Base-by-base conservation (phyloP, 495 filamentous ascomycete species). In the Darksidea phi region DNA sequence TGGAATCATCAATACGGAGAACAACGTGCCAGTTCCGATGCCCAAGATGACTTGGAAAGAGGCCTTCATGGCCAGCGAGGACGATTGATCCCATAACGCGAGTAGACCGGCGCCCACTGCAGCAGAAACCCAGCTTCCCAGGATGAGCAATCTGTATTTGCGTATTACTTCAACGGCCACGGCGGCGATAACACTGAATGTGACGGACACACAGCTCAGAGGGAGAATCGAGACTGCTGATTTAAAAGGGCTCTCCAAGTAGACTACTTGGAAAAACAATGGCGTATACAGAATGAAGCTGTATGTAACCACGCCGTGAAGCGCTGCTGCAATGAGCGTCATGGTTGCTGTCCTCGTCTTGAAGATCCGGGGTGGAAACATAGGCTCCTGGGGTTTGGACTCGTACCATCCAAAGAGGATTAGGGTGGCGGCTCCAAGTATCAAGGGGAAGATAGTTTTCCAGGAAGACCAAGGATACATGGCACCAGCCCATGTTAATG, bases 401-500 rank as follows among this genome's bases (percentile, higher is more conserved):
- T 77, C 76, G 57, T 74, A 79, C 17, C 68, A 28, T 2, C 37
- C 74, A 36, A 79, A 75, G 10, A 54, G 48, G 15, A 63, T 66
- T 1, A 79, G 62, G 10, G 72, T n/a, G 1, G 66, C 59, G 11
- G 66, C 54, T 8, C 76, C 75, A 3, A 76, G 42, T 7, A 76
- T 23, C 6, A 77, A 46, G 0, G 75, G 73, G n/a, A 77, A 38
- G 21, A 78, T 52, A 3, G 73, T 77, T 50, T 68, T 50, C 58
- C 67, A 76, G 0, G 73, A 75, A 0, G 32, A 28, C 76, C 76
- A 78, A 4, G 75, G 70, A 48, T 72, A 77, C 36, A 76, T 34
- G 6, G 70, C 37, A 15, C 73, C 75, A 3, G 70, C 76, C 75
- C 74, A 77, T 55, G 66, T 72, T 10, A 77, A 42, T 2, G 74